Evolutionary conservation across 2,329 filamentous ascomycete species (phyloP), one percentile per base, ranked within the genome.

Genomic region (Lasiodiplodia sp.): DNA sequence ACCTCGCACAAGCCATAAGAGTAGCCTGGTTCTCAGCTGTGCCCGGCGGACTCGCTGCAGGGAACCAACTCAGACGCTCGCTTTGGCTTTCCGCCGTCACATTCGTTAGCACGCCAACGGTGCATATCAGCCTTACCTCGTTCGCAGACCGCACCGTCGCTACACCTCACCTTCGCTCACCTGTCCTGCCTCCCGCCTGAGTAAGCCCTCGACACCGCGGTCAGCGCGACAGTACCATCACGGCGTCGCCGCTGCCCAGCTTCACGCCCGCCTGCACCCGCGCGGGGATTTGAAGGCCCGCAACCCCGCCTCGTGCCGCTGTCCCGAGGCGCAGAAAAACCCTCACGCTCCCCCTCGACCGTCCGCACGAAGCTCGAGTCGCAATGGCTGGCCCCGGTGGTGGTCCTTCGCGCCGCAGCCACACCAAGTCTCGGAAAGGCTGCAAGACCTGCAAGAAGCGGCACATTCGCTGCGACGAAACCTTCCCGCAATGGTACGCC

Each of bases 391-490:
- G 94, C 83, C 93, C 93, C 78, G 94, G 94, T 82, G 94, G 94
- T 86, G 95, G 95, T 85, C 94, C 95, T 80, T 94, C 95, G 79
- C 85, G 89, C 76, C 88, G 88, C 79, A 97, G 95, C 85, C 96
- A 99, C 85, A 99, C 96, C 79, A 99, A 99, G 86, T 98, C 95
- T 76, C 91, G 96, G 78, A 98, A 97, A 84, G 96, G 96, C 71
- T 99, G 96, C 87, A 95, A 96, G 77, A 97, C 94, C 71, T 99
- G 96, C 88, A 99, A 99, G 83, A 91, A 92, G 79, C 90, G 96
- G 79, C 96, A 99, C 82, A 99, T 99, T 79, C 89, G 96, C 76
- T 99, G 96, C 83, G 96, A 99, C 78, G 96, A 99, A 81, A 97
- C 89, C 74, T 97, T 97, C 77, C 96, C 96, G 64, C 96, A 99